Base-by-base conservation (phyloP, 768 basidiomycete genomes). In the Suillus sp. region DNA sequence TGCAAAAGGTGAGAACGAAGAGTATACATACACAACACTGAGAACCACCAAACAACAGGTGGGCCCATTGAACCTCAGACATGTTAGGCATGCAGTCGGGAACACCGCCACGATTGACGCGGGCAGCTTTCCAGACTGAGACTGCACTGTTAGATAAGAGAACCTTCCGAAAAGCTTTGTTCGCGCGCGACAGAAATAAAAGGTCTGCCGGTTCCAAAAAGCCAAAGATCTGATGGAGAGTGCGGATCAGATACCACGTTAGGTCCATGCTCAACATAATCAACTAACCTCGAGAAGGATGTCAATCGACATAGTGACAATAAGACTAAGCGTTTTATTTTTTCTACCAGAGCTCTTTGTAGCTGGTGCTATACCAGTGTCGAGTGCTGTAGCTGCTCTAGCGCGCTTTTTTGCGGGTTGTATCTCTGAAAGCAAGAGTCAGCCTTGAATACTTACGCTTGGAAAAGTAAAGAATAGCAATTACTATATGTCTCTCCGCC, bases 121-220 rank as follows among this genome's bases (percentile, higher is more conserved):
- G 58, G 38, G 37, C 67, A 30, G 45, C 47, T 42, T 65, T 66
- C 78, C 78, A 79, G 4, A 78, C 59, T 18, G 64, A 62, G 8
- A 43, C 66, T n/a, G 69, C 62, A 18, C 35, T 51, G 0, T 62
- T 60, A 13, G 70, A 66, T 50, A 73, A 57, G 11, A 79, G 68
- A 20, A 72, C 61, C 4, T 27, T 34, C 18, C 77, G 75, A 34
- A 78, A 69, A 1, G 40, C 59, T 55, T 71, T 74, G 56, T 61
- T 74, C 13, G 72, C 72, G 34, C 75, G 71, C 16, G 68, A 62
- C 6, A 79, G 69, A 18, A 62, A 40, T 42, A 78, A 62, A 20
- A 79, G 63, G 64, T 78, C 78, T 16, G 65, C 45, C 11, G 78
- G 78, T 9, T 51, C 62, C 16, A 79, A 68, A 42, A 71, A 68